Evolutionary conservation across 2,329 filamentous ascomycete species (phyloP), one percentile per base, ranked within the genome.

Genomic region (Venturia pyrina): DNA sequence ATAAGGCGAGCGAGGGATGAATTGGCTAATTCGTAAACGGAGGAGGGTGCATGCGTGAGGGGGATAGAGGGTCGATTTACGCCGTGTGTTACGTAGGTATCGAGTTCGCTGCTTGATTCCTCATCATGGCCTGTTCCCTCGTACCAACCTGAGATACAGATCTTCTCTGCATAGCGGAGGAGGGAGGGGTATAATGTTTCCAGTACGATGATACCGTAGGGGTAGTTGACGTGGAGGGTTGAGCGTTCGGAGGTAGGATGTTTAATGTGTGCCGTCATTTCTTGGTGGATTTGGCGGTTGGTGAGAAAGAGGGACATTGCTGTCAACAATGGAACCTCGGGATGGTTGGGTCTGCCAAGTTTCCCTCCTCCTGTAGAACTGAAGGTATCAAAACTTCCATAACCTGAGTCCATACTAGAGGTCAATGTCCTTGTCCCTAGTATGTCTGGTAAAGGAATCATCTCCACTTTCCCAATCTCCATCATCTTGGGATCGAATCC

Each of bases 151-250:
- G 64, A 44, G 21, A 66, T 66, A 43, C 34, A 34, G 19, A 66
- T 57, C 19, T 53, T 44, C 17, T 62, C 48, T 21, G 37, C 34
- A 32, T 66, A 46, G 21, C 37, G 40, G 19, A 66, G 44, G 19
- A 66, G 60, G 32, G 43, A 24, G 11, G 65, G 60, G 40, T 66
- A 64, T 24, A 48, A 19, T 41, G 66, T 32, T 28, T 48, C 40
- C 19, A 66, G 60, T 19, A 64, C 60, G 13, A 66, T 56, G 46
- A 66, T 21, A 11, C 65, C 65, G 57, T 64, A 66, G 32, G 65
- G 65, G 21, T 66, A 66, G 13, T 43, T 63, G 44, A 64, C 60
- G 43, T 66, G 48, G 7, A 66, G 41, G 10, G 46, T 64, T 11
- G 61, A 43, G n/a, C 28, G 43, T 32, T 28, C 34, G 60, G 21